A percentile compares a stretch with the other conserved stretches of the same genome.
These are phyloP conservation scores for Knufia fluminis DNA, from an alignment of 2,329 filamentous ascomycete genomes.

Conservation along the genomic window DNA sequence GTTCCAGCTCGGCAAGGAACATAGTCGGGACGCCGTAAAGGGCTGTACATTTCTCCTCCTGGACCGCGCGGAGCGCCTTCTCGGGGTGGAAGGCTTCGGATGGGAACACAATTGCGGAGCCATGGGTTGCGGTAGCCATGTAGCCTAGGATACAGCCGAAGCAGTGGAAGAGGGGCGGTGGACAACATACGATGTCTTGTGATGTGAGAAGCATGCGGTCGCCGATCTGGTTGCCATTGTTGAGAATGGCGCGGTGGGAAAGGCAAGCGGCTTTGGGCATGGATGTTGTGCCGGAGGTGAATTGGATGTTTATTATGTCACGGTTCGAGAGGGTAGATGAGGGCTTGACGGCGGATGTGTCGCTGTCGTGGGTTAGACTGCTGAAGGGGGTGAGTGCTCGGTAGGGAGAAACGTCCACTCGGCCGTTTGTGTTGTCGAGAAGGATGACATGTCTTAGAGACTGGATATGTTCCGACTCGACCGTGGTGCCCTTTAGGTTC, in stretches of 20 bases:
- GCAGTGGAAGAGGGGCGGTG: conserved; percentile 55
- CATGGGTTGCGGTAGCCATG: conserved; percentile 82
- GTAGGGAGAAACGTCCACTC: conserved; percentile 39
- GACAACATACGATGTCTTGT: conserved; percentile 58
- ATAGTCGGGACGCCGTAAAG: conserved; percentile 91
- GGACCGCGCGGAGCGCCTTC: conserved; percentile 57
- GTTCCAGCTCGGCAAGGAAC: conserved; percentile 80
- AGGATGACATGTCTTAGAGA: conserved; percentile 62
- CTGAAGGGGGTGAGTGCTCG: conserved; percentile 40
- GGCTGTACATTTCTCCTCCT: conserved; percentile 54
- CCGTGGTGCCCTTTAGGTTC: conserved; percentile 34
- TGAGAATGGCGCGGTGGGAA: conserved; percentile 75
- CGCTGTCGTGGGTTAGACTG: conserved; percentile 36
- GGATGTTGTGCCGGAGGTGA: conserved; percentile 91
- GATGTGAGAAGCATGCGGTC: conserved; percentile 71
- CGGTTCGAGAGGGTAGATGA: conserved; percentile 28
- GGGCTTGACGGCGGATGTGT: conserved; percentile 35
- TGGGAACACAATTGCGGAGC: conserved; percentile 74
- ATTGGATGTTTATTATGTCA: conserved; percentile 89
- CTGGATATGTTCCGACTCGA: conserved; percentile 54
- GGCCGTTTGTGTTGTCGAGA: conserved; percentile 63
- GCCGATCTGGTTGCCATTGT: conserved; percentile 81
- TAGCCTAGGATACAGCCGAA: conserved; percentile 90
- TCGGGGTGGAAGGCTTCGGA: conserved; percentile 75
- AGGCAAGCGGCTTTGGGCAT: conserved; percentile 87